Conservation (phyloP, 768 basidiomycete genomes). For the Podaxis sp. region DNA sequence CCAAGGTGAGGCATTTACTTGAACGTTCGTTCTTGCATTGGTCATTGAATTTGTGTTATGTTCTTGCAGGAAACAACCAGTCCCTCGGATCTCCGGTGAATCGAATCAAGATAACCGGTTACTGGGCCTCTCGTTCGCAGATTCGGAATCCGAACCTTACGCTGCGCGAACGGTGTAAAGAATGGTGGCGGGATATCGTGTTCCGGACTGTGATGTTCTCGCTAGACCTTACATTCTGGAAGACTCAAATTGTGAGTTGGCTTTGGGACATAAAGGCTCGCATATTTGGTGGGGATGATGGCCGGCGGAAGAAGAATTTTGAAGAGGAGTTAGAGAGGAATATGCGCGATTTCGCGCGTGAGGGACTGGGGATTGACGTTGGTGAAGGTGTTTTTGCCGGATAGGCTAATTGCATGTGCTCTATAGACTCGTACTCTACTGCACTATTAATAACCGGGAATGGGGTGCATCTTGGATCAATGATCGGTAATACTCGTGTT, state of each 20-base stretch:
- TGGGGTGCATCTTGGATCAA: not conserved
- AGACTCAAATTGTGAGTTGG: constrained; percentile 54
- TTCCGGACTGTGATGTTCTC: constrained; percentile 67
- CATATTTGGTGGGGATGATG: constrained; percentile 41
- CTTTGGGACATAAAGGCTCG: constrained; percentile 38
- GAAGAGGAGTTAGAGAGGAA: constrained; percentile 82
- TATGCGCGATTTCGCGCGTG: constrained; percentile 74
- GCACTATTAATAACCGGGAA: not conserved
- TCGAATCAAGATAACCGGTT: constrained; percentile 85
- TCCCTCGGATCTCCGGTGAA: constrained; percentile 84
- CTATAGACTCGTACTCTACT: not conserved
- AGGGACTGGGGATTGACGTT: constrained; percentile 78
- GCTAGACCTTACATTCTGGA: constrained; percentile 74
- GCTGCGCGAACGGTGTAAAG: constrained; percentile 41
- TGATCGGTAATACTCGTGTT: not conserved
- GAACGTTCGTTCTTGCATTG: constrained; percentile 19
- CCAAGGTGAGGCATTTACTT: constrained; percentile 33
- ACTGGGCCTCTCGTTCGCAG: constrained; percentile 75
- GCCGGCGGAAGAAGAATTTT: constrained; percentile 54
- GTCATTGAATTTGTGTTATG: constrained; percentile 1
- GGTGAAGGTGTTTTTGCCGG: constrained; percentile 55
- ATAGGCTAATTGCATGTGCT: constrained; percentile 18
- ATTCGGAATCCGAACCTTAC: constrained; percentile 42
- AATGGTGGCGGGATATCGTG: constrained; percentile 57
- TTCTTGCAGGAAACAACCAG: constrained; percentile 68